Conservation (phyloP, 1,284 basidiomycete genomes). For the Cryptococcus maquisensis region DNA sequence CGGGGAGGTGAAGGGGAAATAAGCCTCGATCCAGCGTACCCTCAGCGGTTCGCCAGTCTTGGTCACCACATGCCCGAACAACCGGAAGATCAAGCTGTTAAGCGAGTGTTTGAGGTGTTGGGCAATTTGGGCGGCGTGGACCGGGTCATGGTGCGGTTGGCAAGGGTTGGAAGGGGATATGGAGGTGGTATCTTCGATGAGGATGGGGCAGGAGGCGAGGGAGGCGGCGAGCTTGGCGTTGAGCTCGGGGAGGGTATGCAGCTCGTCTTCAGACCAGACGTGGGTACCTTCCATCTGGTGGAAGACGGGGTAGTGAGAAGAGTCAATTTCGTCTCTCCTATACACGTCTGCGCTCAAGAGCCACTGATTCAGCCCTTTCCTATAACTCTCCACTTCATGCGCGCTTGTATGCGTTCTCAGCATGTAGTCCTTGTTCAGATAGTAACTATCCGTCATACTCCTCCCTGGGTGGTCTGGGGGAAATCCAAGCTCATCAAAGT, state of each 20-base stretch:
- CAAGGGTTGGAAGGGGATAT: constrained; percentile 72
- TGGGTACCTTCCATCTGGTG: constrained; percentile 97
- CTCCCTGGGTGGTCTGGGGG: constrained; percentile 90
- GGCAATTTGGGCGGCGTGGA: constrained; percentile 66
- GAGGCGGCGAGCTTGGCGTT: constrained; percentile 60
- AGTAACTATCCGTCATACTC: constrained; percentile 87
- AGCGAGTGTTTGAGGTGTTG: constrained; percentile 86
- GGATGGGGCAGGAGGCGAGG: constrained; percentile 65
- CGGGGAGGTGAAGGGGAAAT: constrained; percentile 96
- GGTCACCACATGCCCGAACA: constrained; percentile 66
- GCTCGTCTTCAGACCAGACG: constrained; percentile 58
- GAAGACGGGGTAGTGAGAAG: constrained; percentile 95
- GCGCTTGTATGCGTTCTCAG: constrained; percentile 96
- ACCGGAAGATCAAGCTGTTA: constrained; percentile 76
- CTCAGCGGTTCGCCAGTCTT: constrained; percentile 61
- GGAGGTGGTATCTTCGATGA: constrained; percentile 80
- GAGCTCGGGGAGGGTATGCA: constrained; percentile 48
- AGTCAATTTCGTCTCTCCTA: constrained; percentile 95
- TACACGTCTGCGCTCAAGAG: constrained; percentile 98
- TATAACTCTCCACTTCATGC: constrained; percentile 92
- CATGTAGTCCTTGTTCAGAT: constrained; percentile 84
- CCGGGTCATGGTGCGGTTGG: constrained; percentile 70
- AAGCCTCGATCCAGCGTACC: constrained; percentile 95
- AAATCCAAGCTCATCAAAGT: constrained; percentile 97
- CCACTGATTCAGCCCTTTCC: constrained; percentile 72